Base-by-base conservation (phyloP, 2,329 filamentous ascomycete genomes). In the Colletotrichum gigasporum region DNA sequence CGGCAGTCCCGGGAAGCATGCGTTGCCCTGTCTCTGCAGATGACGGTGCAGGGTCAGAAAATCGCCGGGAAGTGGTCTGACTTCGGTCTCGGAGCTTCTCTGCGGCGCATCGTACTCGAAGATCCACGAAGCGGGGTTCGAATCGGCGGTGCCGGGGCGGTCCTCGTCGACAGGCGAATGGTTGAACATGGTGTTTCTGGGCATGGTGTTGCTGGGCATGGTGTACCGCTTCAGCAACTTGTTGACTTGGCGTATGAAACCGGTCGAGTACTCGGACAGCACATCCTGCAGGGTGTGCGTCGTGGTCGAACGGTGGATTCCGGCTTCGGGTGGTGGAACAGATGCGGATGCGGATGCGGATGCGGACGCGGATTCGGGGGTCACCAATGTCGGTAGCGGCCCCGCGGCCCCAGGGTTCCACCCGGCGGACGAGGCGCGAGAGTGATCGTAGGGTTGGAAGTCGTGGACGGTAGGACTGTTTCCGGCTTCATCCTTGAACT, bases 21-120 rank as follows among this genome's bases (percentile, higher is more conserved):
- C 44, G 32, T 18, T 39, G 1, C 67, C 44, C n/a, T 66, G 63
- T 3, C 53, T 12, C 0, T 24, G 34, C 9, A 69, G 35, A 3
- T 72, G 65, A 1, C 68, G 44, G 11, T 73, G 71, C 16, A 79
- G 66, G n/a, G 70, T 75, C 6, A 87, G 72, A 35, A 85, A 84
- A 67, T 87, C 83, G 18, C 84, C 83, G 0, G 85, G 82, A 4
- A 87, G 69, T 4, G 79, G 75, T 5, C 66, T 58, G 12, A 71
- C 70, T 22, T 65, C 65, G 5, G 57, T 61, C 18, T 62, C 48
- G 12, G 62, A 63, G 11, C 34, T 57, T 14, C 56, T 34, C 10
- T 53, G 62, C 1, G 74, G 72, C 3, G 72, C 71, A 12, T 73
- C 69, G 0, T 68, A 63, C 16, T 78, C 76, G 48, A 71, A 69